Evolutionary conservation across 2,329 filamentous ascomycete species (phyloP), one percentile per base, ranked within the genome.

Genomic region (Didymosphaeria variabile): DNA sequence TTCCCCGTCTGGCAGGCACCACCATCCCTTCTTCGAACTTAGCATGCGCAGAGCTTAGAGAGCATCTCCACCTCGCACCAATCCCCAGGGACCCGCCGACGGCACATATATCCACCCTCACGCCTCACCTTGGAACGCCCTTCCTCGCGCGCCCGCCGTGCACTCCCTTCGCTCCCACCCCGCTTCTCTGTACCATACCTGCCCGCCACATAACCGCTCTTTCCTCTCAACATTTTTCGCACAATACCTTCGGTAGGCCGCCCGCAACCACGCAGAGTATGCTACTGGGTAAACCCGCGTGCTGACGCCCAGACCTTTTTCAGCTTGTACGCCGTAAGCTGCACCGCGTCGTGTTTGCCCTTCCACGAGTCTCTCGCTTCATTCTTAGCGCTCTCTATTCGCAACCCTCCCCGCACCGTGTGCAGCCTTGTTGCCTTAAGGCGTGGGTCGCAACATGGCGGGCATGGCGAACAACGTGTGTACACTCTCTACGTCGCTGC

Each of bases 1-100:
- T 74, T 71, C 75, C 72, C 73, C 71, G 75, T 70, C 73, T 68
- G 69, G 71, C 72, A 75, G 75, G 73, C 76, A 71, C 72, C 67
- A 71, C 64, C 70, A 71, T 73, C 73, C 67, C 73, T 78, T 77
- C 73, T 78, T 77, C 72, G 70, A 77, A 68, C 67, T 68, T 73
- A 75, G 74, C 71, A 78, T 78, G 75, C 71, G 72, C 75, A 71
- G 70, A 68, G 71, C 67, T 66, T 79, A 75, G 73, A 68, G 54
- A 55, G 45, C 46, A 62, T 29, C 65, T 60, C 68, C 58, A 70
- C 68, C 67, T 75, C 71, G 67, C 72, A 72, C 72, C 60, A 63
- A 64, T 60, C 67, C 34, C 65, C 73, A 77, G 69, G 72, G 69
- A 62, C 67, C 67, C 40, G 50, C 55, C 36, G 51, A 19, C 65